Percentiles rank a stretch among this genome's conserved stretches.
Conservation (phyloP, 2,329 filamentous ascomycete genomes). For the Penicillium freii region DNA sequence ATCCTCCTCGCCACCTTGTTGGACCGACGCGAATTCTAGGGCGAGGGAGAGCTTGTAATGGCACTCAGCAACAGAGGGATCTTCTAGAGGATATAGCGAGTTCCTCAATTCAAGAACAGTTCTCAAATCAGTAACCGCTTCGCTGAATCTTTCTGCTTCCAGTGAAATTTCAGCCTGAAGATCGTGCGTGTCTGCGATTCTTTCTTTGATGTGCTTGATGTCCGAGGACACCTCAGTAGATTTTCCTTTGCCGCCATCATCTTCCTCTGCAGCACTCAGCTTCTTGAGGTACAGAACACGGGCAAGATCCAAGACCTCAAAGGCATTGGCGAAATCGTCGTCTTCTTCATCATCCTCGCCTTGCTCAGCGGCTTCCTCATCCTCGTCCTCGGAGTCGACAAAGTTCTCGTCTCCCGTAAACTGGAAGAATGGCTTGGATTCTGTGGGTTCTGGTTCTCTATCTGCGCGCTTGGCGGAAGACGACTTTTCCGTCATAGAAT, state of each 20-base stretch:
- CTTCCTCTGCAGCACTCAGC: slow-evolving; percentile 50
- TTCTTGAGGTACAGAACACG: slow-evolving; percentile 59
- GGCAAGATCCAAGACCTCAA: slow-evolving; percentile 62
- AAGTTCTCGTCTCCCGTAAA: slow-evolving; percentile 95
- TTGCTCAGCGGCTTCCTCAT: slow-evolving; percentile 43
- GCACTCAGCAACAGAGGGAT: slow-evolving; percentile 84
- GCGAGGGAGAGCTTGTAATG: slow-evolving; percentile 96
- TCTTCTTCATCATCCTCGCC: slow-evolving; percentile 59
- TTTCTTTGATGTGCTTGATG: slow-evolving; percentile 69
- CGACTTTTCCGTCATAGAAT: slow-evolving; percentile 18
- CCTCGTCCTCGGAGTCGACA: slow-evolving; percentile 68
- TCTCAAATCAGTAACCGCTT: slow-evolving; percentile 81
- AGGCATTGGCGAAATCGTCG: slow-evolving; percentile 63
- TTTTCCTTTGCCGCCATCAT: slow-evolving; percentile 49
- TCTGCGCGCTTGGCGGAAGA: slow-evolving; percentile 15
- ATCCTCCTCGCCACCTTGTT: slow-evolving; percentile 45
- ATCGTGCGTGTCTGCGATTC: slow-evolving; percentile 89
- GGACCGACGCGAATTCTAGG: slow-evolving; percentile 86
- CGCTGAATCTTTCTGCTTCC: slow-evolving; percentile 87
- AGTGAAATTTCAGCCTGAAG: slow-evolving; percentile 94
- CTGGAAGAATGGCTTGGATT: slow-evolving; percentile 71
- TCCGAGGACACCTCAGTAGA: slow-evolving; percentile 41
- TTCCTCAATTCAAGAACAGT: slow-evolving; percentile 76
- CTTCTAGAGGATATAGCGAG: slow-evolving; percentile 74
- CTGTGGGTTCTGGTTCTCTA: slow-evolving; percentile 20